phyloP scores from a whole-genome alignment of 108 stramenopile species.

The Cyclostephanos tholiformis region DNA sequence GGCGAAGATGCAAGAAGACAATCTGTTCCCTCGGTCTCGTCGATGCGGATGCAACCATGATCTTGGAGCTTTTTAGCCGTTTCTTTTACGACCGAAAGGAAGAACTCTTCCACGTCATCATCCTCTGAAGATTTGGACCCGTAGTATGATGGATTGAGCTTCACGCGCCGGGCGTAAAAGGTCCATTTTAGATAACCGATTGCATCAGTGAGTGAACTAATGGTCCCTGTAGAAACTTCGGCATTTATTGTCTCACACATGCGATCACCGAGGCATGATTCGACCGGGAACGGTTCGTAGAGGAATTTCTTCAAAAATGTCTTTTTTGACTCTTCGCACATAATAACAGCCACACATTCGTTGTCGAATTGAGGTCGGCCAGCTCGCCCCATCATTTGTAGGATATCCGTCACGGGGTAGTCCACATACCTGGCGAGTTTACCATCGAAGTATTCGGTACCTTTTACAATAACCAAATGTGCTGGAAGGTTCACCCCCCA shows the following conservation, averaged over 20 bases:
- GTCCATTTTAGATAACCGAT: slow-evolving; percentile 97
- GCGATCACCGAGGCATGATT: slow-evolving; percentile 81
- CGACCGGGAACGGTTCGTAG: slow-evolving; percentile 99
- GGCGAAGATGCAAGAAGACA: slow-evolving; percentile 50
- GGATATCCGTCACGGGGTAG: slow-evolving; percentile 98
- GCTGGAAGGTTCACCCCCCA: slow-evolving; percentile 99
- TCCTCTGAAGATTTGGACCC: slow-evolving; percentile 62
- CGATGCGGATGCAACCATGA: slow-evolving; percentile 73
- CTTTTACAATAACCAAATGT: slow-evolving; percentile 94
- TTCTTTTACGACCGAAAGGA: slow-evolving; percentile 61
- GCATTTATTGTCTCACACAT: slow-evolving; percentile 96
- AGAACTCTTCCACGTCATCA: slow-evolving; percentile 71
- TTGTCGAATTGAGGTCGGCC: slow-evolving; percentile 98
- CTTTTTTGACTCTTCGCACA: slow-evolving; percentile 96
- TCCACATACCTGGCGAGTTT: slow-evolving; percentile 93
- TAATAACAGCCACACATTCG: slow-evolving; percentile 90
- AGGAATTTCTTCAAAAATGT: slow-evolving; percentile 95
- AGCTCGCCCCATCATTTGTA: slow-evolving; percentile 99
- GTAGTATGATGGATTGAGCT: slow-evolving; percentile 96
- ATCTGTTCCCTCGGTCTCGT: slow-evolving; percentile 54
- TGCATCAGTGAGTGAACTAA: slow-evolving; percentile 74
- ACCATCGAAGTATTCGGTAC: slow-evolving; percentile 99
- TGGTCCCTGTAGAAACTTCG: slow-evolving; percentile 90
- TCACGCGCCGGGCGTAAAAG: slow-evolving; percentile 93
- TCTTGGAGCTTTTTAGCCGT: slow-evolving; percentile 70